These are phyloP conservation scores for Boletus insuetus DNA, from an alignment of 768 basidiomycete species.

Conservation along the genomic window DNA sequence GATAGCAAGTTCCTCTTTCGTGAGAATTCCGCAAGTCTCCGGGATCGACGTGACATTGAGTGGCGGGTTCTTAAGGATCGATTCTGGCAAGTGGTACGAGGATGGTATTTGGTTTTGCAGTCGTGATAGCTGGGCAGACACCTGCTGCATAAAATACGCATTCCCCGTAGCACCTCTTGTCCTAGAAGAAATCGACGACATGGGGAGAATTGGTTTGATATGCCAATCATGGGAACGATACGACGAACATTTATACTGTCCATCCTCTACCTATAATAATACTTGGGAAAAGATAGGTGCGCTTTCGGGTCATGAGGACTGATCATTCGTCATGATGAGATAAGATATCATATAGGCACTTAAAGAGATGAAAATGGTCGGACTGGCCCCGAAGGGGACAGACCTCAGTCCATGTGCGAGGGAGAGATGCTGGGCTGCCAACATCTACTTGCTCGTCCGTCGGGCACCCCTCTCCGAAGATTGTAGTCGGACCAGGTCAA, in stretches of 20 bases:
- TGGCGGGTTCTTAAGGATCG: constrained; percentile 21
- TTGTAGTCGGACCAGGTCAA: too few relatives aligned
- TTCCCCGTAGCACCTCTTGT: constrained; percentile 25
- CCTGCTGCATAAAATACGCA: constrained; percentile 17
- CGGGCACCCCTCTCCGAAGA: too few relatives aligned
- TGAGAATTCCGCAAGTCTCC: constrained; percentile 31
- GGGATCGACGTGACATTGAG: constrained; percentile 35
- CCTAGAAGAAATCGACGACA: constrained; percentile 19
- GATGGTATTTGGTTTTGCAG: constrained; percentile 25
- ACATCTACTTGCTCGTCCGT: too few relatives aligned
- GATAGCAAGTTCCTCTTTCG: constrained; percentile 31
- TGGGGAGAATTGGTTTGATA: neutral
- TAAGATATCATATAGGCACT: too few relatives aligned
- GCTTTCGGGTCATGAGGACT: too few relatives aligned
- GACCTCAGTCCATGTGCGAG: too few relatives aligned
- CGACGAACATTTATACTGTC: neutral
- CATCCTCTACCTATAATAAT: too few relatives aligned
- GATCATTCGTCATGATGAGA: too few relatives aligned
- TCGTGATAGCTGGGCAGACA: constrained; percentile 16
- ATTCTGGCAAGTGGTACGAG: constrained; percentile 12
- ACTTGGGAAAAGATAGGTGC: too few relatives aligned
- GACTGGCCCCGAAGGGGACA: too few relatives aligned
- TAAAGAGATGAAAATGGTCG: too few relatives aligned
- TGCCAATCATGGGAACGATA: neutral
- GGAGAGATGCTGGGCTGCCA: too few relatives aligned